Conservation (phyloP, 2,329 filamentous ascomycete genomes). For the Chaetomium sp. region DNA sequence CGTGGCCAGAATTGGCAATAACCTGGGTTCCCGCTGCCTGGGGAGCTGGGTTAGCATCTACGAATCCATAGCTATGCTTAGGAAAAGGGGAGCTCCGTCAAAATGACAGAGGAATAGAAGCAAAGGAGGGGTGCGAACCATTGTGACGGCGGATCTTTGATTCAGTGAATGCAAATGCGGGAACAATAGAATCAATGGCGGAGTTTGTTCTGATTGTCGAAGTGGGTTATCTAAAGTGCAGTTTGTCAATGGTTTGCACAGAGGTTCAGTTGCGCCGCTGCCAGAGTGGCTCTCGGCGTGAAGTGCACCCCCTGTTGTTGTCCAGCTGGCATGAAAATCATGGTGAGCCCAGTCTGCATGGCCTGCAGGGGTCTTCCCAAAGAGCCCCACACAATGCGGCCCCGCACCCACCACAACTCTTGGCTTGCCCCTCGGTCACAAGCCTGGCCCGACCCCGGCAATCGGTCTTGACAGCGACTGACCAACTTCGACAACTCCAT, state of each 20-base stretch:
- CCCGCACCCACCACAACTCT: conserved; percentile 17
- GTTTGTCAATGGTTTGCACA: conserved; percentile 17
- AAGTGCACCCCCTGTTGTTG: conserved; percentile 30
- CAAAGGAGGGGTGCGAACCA: conserved; percentile 13
- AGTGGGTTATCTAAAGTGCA: not conserved
- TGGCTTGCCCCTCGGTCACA: conserved; percentile 28
- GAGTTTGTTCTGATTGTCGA: not conserved
- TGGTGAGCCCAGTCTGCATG: conserved; percentile 25
- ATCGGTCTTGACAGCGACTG: not conserved
- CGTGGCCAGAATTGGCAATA: conserved; percentile 84
- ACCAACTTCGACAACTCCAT: conserved; percentile 13
- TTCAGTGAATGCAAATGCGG: conserved; percentile 1
- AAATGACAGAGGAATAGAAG: not conserved
- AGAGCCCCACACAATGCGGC: conserved; percentile 8
- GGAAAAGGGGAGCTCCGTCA: not conserved
- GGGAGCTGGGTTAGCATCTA: conserved; percentile 19
- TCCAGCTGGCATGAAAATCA: conserved; percentile 36
- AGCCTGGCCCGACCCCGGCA: not conserved
- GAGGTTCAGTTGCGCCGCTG: conserved; percentile 8
- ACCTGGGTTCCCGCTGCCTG: conserved; percentile 61
- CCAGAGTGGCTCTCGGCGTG: conserved; percentile 14
- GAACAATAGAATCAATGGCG: conserved; percentile 1
- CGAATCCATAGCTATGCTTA: not conserved
- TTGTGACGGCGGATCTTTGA: conserved; percentile 15
- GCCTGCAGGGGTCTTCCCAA: conserved; percentile 3